phyloP scores from a whole-genome alignment of 768 basidiomycete species.

The Leccinum aurantiacum region DNA sequence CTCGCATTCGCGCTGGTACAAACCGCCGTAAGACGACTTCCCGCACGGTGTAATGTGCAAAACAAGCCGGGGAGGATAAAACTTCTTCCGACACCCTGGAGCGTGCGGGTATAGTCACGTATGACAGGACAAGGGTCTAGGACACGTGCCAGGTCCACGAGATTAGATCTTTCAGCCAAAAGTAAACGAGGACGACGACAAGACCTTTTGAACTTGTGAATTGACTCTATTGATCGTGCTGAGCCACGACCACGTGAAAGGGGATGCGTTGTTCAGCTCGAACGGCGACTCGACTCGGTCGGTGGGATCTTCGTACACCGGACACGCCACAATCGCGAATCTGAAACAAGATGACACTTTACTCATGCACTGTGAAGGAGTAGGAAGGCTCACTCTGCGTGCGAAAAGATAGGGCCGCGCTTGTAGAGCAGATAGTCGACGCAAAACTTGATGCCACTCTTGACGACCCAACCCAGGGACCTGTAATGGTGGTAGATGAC shows the following conservation, averaged over 20 bases:
- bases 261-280: constrained; percentile 60
- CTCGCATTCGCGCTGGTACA: constrained; percentile 90
- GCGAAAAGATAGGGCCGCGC: constrained; percentile 90
- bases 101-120: constrained; percentile 88
- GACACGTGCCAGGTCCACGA: constrained; percentile 2
- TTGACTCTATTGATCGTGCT: constrained; percentile 97
- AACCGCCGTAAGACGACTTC: constrained; percentile 86
- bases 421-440: constrained; percentile 94
- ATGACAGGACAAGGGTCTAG: constrained; percentile 86
- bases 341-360: constrained; percentile 39
- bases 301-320: constrained; percentile 80
- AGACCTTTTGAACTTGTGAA: constrained; percentile 93
- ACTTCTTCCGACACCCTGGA: constrained; percentile 51
- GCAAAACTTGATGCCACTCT: constrained; percentile 96
- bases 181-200: constrained; percentile 35
- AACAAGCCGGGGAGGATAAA: constrained; percentile 69
- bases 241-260: constrained; percentile 93
- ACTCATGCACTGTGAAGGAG: background rate
- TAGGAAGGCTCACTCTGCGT: constrained; percentile 76
- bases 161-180: background rate
- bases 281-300: constrained; percentile 69
- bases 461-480: constrained; percentile 95
- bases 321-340: constrained; percentile 88
- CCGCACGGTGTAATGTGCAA: constrained; percentile 74
- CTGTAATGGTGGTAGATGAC: constrained; percentile 93